Conservation (phyloP, 2,329 filamentous ascomycete genomes). For the Venturia asperata region DNA sequence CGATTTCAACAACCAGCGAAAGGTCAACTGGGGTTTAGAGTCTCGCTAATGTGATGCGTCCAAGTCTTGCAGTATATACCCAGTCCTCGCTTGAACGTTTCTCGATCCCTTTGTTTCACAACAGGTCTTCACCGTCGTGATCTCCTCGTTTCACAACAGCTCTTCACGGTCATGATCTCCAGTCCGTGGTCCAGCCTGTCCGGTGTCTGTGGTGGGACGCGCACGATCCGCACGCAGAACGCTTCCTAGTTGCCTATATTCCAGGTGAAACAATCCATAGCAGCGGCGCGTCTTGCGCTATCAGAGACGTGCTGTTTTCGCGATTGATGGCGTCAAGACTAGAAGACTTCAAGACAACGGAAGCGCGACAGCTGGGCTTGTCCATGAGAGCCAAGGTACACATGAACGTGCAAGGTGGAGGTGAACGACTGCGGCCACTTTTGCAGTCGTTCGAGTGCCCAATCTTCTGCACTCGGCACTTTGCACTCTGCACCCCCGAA, state of each 20-base stretch:
- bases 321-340: conserved; percentile 3
- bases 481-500: neutral
- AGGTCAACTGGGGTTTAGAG: neutral
- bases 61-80: neutral
- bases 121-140: neutral
- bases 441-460: too few species aligned
- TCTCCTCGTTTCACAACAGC: conserved; percentile 1
- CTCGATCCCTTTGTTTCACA: neutral
- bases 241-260: neutral
- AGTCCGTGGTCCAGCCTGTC: conserved; percentile 6
- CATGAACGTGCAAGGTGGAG: neutral
- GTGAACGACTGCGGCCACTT: neutral
- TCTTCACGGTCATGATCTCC: conserved; percentile 5
- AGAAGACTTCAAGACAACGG: neutral
- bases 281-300: neutral
- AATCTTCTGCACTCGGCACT: too few species aligned
- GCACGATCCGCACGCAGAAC: neutral
- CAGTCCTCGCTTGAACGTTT: neutral
- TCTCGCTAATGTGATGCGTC: neutral
- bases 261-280: neutral
- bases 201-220: neutral
- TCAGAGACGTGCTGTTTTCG: neutral
- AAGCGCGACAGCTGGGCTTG: neutral
- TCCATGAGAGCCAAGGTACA: neutral
- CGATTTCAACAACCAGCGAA: too few species aligned